phyloP scores from a whole-genome alignment of 805 yeast species.

The Lipomyces sp. region DNA sequence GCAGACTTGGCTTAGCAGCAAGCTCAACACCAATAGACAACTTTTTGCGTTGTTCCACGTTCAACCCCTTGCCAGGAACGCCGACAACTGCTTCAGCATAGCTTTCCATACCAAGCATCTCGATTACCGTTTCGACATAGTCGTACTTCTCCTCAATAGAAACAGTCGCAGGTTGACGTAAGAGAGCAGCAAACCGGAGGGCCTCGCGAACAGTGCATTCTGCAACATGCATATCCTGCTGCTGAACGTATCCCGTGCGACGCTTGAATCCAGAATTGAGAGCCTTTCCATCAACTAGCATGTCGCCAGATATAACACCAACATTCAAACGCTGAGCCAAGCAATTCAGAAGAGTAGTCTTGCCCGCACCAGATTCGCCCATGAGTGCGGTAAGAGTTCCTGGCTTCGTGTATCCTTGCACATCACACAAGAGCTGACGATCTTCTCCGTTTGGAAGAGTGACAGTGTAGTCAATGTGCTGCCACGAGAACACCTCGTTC shows the following conservation, averaged over 20 bases:
- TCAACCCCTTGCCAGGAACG: constrained; percentile 66
- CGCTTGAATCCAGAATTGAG: constrained; percentile 67
- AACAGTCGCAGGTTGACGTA: constrained; percentile 61
- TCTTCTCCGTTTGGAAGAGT: constrained; percentile 42
- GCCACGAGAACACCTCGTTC: constrained; percentile 53
- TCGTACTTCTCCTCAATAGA: constrained; percentile 57
- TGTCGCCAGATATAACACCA: constrained; percentile 70
- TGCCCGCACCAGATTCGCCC: constrained; percentile 90
- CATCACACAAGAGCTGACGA: constrained; percentile 45
- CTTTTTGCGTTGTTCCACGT: constrained; percentile 66
- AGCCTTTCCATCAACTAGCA: constrained; percentile 66
- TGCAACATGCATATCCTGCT: constrained; percentile 71
- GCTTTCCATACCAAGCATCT: constrained; percentile 61
- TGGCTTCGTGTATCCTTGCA: constrained; percentile 73
- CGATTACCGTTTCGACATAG: constrained; percentile 67
- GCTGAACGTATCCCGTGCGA: constrained; percentile 77
- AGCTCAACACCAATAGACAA: constrained; percentile 69
- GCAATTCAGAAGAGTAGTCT: constrained; percentile 70
- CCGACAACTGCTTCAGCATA: constrained; percentile 82
- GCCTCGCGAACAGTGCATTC: constrained; percentile 76
- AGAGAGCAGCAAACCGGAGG: constrained; percentile 62
- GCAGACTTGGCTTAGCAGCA: constrained; percentile 63
- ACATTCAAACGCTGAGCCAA: constrained; percentile 66
- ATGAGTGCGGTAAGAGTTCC: constrained; percentile 77
- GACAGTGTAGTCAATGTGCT: constrained; percentile 55